Conservation (phyloP, 768 basidiomycete species). For the Xerocomus spinulosus region DNA sequence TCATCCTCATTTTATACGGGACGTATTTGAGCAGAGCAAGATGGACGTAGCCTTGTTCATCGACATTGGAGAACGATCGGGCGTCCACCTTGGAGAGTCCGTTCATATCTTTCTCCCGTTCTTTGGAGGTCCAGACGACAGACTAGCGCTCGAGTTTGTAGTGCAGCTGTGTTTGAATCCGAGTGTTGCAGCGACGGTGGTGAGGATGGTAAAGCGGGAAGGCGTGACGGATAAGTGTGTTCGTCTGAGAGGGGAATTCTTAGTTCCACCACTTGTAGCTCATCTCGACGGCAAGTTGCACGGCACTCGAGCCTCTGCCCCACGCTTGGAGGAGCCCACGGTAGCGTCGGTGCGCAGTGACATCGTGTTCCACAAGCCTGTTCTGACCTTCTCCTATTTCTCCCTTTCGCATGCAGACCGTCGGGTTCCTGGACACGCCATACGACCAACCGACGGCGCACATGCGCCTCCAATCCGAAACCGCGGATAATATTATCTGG, state of each 20-base stretch:
- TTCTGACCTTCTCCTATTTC: background rate
- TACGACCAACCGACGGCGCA: conserved; percentile 63
- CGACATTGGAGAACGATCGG: conserved; percentile 48
- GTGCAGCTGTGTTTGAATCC: conserved; percentile 75
- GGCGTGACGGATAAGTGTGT: conserved; percentile 13
- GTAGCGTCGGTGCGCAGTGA: conserved; percentile 9
- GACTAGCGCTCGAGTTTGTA: conserved; percentile 81
- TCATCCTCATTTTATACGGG: conserved; percentile 81
- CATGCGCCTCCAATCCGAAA: conserved; percentile 69
- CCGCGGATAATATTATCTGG: conserved; percentile 81
- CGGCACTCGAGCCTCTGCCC: too few relatives aligned
- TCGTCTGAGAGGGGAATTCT: background rate
- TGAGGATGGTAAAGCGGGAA: conserved; percentile 56
- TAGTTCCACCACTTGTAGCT: background rate
- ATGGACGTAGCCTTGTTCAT: conserved; percentile 85
- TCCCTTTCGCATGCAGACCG: conserved; percentile 11
- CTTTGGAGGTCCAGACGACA: conserved; percentile 92
- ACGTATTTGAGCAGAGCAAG: conserved; percentile 64
- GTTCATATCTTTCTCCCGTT: conserved; percentile 84
- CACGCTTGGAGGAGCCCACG: background rate
- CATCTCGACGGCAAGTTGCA: conserved; percentile 9
- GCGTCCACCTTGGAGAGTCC: conserved; percentile 22
- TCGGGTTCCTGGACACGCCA: conserved; percentile 59
- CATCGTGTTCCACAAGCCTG: too few relatives aligned
- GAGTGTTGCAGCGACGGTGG: conserved; percentile 65